These are phyloP conservation scores for Vickermania ingenoplastis DNA, from an alignment of 208 protist genomes.

Conservation along the genomic window DNA sequence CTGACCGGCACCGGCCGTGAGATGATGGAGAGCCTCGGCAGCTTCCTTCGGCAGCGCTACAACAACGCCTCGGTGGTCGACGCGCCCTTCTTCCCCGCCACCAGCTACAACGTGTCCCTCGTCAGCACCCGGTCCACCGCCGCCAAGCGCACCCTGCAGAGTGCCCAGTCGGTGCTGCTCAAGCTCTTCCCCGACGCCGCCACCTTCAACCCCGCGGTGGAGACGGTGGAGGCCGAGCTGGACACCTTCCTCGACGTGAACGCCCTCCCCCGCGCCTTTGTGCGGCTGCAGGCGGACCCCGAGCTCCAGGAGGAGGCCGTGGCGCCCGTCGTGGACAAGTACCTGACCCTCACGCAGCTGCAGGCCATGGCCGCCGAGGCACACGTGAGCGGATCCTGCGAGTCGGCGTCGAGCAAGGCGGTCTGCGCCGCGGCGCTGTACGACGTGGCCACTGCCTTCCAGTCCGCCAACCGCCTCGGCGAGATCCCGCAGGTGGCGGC, in stretches of 20 bases:
- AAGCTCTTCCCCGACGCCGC: slow-evolving; percentile 11
- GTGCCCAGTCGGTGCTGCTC: slow-evolving; percentile 9
- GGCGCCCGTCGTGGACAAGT: slow-evolving; percentile 4
- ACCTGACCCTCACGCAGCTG: slow-evolving; percentile 7
- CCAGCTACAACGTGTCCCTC: slow-evolving; percentile 9
- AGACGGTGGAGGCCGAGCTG: background rate
- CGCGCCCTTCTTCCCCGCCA: background rate
- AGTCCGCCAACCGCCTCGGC: background rate
- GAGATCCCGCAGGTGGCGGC: background rate
- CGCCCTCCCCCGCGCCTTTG: background rate
- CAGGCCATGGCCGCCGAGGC: slow-evolving; percentile 8
- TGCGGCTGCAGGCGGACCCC: slow-evolving; percentile 6
- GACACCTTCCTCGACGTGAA: slow-evolving; percentile 4
- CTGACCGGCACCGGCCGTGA: slow-evolving; percentile 7
- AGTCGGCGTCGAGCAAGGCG: background rate
- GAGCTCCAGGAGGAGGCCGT: slow-evolving; percentile 1
- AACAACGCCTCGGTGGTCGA: background rate
- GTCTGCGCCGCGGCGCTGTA: background rate
- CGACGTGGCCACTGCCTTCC: background rate
- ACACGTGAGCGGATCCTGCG: slow-evolving; percentile 12
- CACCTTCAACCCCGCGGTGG: slow-evolving; percentile 11
- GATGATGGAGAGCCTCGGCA: slow-evolving; percentile 14
- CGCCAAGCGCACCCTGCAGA: slow-evolving; percentile 16
- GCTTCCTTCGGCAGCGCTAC: slow-evolving; percentile 10
- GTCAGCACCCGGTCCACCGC: slow-evolving; percentile 12